These are phyloP conservation scores for Lumnitzera racemosa DNA, from an alignment of 345 rosid genomes.

Conservation along the genomic window DNA sequence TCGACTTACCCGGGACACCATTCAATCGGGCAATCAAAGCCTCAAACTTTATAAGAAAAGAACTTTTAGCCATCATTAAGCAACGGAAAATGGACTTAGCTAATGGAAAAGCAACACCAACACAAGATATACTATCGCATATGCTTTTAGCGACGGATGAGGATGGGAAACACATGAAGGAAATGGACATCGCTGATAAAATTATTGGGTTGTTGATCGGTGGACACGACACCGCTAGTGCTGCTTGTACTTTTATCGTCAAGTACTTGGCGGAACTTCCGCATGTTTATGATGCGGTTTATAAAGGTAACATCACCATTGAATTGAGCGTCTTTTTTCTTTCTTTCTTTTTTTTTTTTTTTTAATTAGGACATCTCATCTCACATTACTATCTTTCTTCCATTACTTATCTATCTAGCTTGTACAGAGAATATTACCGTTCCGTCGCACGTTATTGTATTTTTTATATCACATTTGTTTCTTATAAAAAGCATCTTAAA, in stretches of 20 bases:
- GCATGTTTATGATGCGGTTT: slow-evolving; percentile 12
- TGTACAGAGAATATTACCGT: too few relatives aligned
- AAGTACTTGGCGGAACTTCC: slow-evolving; percentile 20
- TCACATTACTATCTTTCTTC: too few relatives aligned
- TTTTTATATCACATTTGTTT: too few relatives aligned
- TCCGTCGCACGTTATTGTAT: too few relatives aligned
- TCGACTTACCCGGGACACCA: slow-evolving; percentile 17
- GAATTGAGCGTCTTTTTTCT: too few relatives aligned
- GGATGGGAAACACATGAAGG: slow-evolving; percentile 19
- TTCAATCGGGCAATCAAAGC: slow-evolving; percentile 11
- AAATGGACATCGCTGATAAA: slow-evolving; percentile 17
- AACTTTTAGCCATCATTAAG: slow-evolving; percentile 11
- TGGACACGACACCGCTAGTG: slow-evolving; percentile 19
- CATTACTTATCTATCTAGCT: too few relatives aligned
- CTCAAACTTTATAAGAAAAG: slow-evolving; percentile 16
- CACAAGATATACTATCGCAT: slow-evolving; percentile 17
- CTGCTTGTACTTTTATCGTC: slow-evolving; percentile 17
- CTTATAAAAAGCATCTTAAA: too few relatives aligned
- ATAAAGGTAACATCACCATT: slow-evolving; percentile 6
- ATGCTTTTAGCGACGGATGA: slow-evolving; percentile 18
- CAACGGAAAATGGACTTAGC: slow-evolving; percentile 17
- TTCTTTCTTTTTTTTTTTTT: too few relatives aligned
- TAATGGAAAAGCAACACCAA: slow-evolving; percentile 11
- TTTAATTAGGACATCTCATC: too few relatives aligned
- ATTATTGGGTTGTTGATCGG: slow-evolving; percentile 15